Conservation (phyloP, 2,329 filamentous ascomycete genomes). For the Calonectria honghensis region DNA sequence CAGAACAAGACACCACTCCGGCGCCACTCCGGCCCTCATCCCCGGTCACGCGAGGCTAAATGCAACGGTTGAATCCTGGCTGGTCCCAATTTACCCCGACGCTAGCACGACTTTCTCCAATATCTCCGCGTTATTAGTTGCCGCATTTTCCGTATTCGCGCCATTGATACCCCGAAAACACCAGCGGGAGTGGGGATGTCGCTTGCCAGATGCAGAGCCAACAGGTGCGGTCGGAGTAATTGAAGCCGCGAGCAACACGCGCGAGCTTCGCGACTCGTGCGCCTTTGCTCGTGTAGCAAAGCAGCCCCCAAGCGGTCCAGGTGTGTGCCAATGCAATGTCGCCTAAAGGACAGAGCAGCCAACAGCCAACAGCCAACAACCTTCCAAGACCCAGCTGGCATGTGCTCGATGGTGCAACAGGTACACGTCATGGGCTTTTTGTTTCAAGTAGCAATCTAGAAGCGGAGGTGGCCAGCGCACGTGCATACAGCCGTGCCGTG, state of each 20-base stretch:
- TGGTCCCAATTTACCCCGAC: conserved; percentile 50
- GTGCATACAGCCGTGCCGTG: background rate
- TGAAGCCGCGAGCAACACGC: background rate
- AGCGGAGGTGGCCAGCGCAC: background rate
- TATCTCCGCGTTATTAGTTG: conserved; percentile 42
- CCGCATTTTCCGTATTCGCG: conserved; percentile 29
- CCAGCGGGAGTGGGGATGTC: background rate
- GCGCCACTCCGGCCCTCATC: conserved; percentile 49
- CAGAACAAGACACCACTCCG: conserved; percentile 46
- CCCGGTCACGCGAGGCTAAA: conserved; percentile 22
- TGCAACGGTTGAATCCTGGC: conserved; percentile 42
- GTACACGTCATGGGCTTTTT: background rate
- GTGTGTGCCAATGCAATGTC: too few relatives aligned
- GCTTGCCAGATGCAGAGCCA: background rate
- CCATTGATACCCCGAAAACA: conserved; percentile 33
- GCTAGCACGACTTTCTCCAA: conserved; percentile 40
- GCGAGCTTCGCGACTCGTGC: background rate
- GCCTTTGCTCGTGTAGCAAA: background rate
- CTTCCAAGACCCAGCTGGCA: background rate
- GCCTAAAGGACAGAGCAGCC: too few relatives aligned
- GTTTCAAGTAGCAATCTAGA: background rate
- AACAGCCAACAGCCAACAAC: too few relatives aligned
- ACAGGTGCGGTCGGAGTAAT: background rate
- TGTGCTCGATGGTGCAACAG: too few relatives aligned
- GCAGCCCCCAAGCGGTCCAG: too few relatives aligned